These are phyloP conservation scores for Globisporangium okanoganense DNA, from an alignment of 352 stramenopile genomes.

Conservation along the genomic window DNA sequence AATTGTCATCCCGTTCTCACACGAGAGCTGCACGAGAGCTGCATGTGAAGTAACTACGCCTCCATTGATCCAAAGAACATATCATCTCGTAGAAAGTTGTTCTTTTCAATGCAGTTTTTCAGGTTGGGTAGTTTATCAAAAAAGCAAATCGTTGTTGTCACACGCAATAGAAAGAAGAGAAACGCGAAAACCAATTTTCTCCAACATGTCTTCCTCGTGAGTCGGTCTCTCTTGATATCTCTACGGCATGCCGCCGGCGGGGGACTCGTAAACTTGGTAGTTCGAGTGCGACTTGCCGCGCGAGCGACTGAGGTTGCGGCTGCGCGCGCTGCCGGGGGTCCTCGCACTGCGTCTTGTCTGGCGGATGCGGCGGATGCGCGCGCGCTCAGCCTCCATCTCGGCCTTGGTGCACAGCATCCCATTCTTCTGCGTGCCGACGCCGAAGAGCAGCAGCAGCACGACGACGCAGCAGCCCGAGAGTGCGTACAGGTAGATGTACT, in stretches of 20 bases:
- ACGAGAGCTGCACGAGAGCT: no score
- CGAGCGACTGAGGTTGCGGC: conserved; percentile 61
- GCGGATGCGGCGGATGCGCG: conserved; percentile 43
- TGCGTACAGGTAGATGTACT: conserved; percentile 60
- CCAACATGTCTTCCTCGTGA: not conserved
- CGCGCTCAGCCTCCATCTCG: conserved; percentile 51
- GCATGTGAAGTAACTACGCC: no score
- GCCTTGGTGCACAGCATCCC: conserved; percentile 68
- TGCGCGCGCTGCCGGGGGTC: conserved; percentile 53
- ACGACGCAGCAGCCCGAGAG: conserved; percentile 44
- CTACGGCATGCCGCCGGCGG: conserved; percentile 43
- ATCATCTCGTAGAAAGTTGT: no score
- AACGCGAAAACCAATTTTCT: not conserved
- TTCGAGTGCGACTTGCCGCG: conserved; percentile 64
- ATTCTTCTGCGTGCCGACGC: conserved; percentile 53
- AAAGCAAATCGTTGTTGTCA: not conserved
- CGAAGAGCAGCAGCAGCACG: conserved; percentile 40
- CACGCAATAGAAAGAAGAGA: conserved; percentile 5
- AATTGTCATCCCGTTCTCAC: no score
- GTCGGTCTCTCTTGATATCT: not conserved
- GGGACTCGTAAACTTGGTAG: conserved; percentile 68
- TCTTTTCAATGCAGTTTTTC: no score
- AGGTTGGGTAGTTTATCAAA: conserved; percentile 7
- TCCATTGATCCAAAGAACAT: no score
- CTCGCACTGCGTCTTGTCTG: conserved; percentile 46